These are phyloP conservation scores for Gonapodya prolifera DNA, from an alignment of 192 early-diverging fungal genomes.

Conservation along the genomic window DNA sequence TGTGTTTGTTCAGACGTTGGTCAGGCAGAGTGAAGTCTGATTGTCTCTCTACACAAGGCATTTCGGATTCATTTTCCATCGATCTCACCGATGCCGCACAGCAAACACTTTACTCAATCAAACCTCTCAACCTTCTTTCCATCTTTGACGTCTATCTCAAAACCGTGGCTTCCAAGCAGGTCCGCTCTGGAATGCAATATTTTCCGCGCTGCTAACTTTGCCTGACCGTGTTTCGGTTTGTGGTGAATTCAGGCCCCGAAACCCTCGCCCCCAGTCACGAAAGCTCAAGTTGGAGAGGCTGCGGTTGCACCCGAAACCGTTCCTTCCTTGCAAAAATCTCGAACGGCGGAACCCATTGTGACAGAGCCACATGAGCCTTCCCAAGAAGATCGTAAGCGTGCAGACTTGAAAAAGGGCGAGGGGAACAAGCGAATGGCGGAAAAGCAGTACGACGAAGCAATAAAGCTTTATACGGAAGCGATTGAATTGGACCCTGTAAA, in stretches of 20 bases:
- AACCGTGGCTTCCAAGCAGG: conserved; percentile 22
- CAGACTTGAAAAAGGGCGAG: conserved; percentile 6
- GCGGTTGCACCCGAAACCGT: neutral
- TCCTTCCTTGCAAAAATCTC: neutral
- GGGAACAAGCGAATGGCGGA: conserved; percentile 69
- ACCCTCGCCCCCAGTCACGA: neutral
- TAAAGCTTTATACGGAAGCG: conserved; percentile 80
- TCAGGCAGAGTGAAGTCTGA: neutral
- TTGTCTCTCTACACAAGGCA: conserved; percentile 44
- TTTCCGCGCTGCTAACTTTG: too few relatives aligned
- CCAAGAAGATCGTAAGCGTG: conserved; percentile 9
- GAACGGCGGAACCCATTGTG: neutral
- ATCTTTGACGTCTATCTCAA: conserved; percentile 87
- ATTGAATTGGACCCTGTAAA: conserved; percentile 70
- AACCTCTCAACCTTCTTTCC: conserved; percentile 64
- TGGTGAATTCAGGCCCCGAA: neutral
- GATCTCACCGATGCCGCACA: conserved; percentile 57
- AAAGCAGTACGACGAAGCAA: conserved; percentile 73
- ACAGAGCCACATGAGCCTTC: neutral
- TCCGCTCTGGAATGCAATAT: neutral
- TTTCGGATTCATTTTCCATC: conserved; percentile 87
- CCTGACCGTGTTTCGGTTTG: too few relatives aligned
- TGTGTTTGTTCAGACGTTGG: conserved; percentile 1
- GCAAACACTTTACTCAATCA: conserved; percentile 59
- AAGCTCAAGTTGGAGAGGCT: neutral